Conservation (phyloP, 1,284 basidiomycete species). For the Ceratobasidium theobromae region DNA sequence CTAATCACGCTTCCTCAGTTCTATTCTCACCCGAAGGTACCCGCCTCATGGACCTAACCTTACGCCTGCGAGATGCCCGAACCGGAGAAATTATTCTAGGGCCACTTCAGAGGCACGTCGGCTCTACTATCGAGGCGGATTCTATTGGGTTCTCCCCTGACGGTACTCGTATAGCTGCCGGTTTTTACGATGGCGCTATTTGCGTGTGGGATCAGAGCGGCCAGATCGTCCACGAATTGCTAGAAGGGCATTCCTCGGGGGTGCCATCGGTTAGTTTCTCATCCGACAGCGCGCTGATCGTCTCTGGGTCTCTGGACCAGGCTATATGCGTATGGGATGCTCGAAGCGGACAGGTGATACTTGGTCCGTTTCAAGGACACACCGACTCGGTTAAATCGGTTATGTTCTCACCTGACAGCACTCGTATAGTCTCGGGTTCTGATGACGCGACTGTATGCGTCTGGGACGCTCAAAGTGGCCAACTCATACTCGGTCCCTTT, state of each 20-base stretch:
- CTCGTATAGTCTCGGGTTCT: background rate
- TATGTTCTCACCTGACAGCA: background rate
- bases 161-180: constrained; percentile 13
- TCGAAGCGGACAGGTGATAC: background rate
- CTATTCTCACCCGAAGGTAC: constrained; percentile 26
- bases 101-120: background rate
- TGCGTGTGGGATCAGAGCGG: constrained; percentile 27
- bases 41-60: constrained; percentile 15
- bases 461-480: background rate
- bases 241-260: background rate
- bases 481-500: no score
- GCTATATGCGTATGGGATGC: no score
- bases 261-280: no score
- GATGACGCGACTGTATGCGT: background rate
- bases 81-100: background rate
- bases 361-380: background rate
- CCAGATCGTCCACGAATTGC: background rate
- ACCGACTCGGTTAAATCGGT: background rate
- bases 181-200: background rate
- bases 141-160: constrained; percentile 28
- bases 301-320: no score
- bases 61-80: constrained; percentile 25
- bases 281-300: no score
- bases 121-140: background rate
- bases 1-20: no score